phyloP scores from a whole-genome alignment of 2,329 filamentous ascomycete genomes.

The Rhexocercosporidium sp. region DNA sequence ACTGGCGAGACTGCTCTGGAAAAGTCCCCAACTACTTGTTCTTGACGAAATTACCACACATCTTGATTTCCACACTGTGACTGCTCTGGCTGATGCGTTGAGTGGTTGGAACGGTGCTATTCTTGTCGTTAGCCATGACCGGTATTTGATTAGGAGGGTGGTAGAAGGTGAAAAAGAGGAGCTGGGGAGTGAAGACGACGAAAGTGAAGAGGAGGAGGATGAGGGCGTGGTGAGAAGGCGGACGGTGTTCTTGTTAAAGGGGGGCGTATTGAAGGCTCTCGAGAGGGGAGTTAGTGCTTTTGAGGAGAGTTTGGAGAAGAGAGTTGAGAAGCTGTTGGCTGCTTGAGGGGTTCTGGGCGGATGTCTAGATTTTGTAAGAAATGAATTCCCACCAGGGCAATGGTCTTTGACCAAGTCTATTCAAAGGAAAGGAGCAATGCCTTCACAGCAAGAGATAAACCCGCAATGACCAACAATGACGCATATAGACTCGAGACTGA shows the following conservation, averaged over 20 bases:
- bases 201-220: slow-evolving; percentile 53
- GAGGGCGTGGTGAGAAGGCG: slow-evolving; percentile 55
- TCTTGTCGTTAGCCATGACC: slow-evolving; percentile 79
- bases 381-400: background rate
- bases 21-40: slow-evolving; percentile 94
- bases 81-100: slow-evolving; percentile 70
- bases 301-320: slow-evolving; percentile 65
- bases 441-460: no score
- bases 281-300: slow-evolving; percentile 68
- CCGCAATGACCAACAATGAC: no score
- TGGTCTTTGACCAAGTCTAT: no score
- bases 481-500: no score
- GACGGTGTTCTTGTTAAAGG: slow-evolving; percentile 64
- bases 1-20: slow-evolving; percentile 94
- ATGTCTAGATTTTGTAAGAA: background rate
- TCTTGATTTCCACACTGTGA: slow-evolving; percentile 81
- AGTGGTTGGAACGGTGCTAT: slow-evolving; percentile 74
- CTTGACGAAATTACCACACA: slow-evolving; percentile 97
- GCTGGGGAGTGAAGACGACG: slow-evolving; percentile 48
- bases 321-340: slow-evolving; percentile 53
- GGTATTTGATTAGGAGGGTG: slow-evolving; percentile 78
- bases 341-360: background rate
- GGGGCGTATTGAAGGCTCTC: slow-evolving; percentile 60
- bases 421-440: no score
- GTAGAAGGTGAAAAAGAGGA: slow-evolving; percentile 64